Evolutionary conservation across 306 rosid species (phyloP), one percentile per base, ranked within the genome.

Genomic region (Dalbergia cochinchinensis): DNA sequence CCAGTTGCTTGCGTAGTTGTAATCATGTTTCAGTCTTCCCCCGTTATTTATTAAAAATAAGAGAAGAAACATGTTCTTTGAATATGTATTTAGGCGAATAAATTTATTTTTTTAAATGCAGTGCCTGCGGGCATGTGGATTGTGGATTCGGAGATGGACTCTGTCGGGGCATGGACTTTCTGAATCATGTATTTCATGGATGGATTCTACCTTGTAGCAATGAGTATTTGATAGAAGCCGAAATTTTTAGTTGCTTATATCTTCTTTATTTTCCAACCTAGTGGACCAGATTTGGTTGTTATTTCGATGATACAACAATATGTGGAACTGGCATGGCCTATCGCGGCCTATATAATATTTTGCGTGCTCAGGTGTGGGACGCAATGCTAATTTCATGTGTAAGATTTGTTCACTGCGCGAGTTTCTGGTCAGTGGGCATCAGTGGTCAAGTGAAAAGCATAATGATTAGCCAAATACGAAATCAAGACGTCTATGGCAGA

Each of bases 1-100:
- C 54, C 73, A 79, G 90, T 83, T 74, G 78, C 79, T 66, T 80
- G 85, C 70, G 86, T 76, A 87, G 88, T 69, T 76, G 53, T 78
- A 77, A 42, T 85, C 48, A 55, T 84, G 77, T 71, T 83, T 51
- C 83, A 13, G 77, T 64, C 81, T 58, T 77, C 71, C 77, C n/a
- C 20, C 18, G 66, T 62, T 85, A 73, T 77, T 81, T 68, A 19
- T 73, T 76, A 81, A 82, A 82, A 90, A 87, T 86, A 86, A 90
- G 86, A 87, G 74, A 75, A 59, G 7, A 73, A 65, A 39, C 76
- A 19, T 77, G 73, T 79, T 75, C 74, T 85, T 82, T 82, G 55
- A 19, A 44, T 53, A 58, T 88, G 88, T 85, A 85, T 79, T 76
- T 79, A 88, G 77, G 71, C 82, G 35, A 84, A 87, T 87, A 87